Conservation (phyloP, 768 basidiomycete genomes). For the Jaapia argillacea region DNA sequence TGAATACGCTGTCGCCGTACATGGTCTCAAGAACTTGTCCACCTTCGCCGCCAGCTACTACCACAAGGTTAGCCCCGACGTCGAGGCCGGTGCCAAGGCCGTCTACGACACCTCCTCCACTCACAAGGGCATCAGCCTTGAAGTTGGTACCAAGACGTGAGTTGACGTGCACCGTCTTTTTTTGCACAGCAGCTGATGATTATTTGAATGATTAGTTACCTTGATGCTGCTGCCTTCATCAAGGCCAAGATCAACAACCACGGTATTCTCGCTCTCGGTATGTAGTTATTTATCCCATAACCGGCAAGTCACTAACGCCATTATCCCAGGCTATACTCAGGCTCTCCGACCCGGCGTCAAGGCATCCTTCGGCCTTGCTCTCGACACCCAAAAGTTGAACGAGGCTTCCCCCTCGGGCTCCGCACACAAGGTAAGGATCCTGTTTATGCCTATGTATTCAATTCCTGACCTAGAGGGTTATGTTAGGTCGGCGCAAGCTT, state of each 20-base stretch:
- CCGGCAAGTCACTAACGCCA: conserved; percentile 6
- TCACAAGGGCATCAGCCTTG: conserved; percentile 76
- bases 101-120: conserved; percentile 92
- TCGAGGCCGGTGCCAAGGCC: conserved; percentile 94
- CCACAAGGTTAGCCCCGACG: conserved; percentile 86
- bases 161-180: conserved; percentile 28
- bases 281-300: conserved; percentile 7
- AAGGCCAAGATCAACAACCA: conserved; percentile 99
- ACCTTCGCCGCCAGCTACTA: conserved; percentile 96
- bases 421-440: conserved; percentile 58
- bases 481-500: conserved; percentile 61
- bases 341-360: conserved; percentile 88
- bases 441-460: background rate
- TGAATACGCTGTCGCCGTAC: conserved; percentile 89
- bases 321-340: conserved; percentile 72
- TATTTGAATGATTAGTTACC: conserved; percentile 36
- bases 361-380: conserved; percentile 86
- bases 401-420: conserved; percentile 49
- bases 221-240: conserved; percentile 84
- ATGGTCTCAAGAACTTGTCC: conserved; percentile 90
- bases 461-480: background rate
- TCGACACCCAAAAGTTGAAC: conserved; percentile 91
- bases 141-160: conserved; percentile 93
- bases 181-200: background rate
- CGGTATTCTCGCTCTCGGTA: conserved; percentile 82